Conservation (phyloP, 2,329 filamentous ascomycete species). For the Tolypocladium amazonense region DNA sequence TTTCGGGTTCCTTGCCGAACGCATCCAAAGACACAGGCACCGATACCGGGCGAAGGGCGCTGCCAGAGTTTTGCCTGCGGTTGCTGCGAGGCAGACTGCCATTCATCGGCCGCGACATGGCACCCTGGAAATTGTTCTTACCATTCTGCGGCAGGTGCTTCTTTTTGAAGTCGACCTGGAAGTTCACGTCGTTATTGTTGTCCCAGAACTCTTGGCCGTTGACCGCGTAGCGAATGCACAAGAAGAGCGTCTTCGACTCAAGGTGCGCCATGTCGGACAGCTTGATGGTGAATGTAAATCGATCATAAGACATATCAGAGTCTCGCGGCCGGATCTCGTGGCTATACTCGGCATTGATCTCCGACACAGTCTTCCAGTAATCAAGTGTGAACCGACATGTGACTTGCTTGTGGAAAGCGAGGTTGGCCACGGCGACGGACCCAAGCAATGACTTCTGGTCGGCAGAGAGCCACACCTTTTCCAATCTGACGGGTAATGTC, state of each 20-base stretch:
- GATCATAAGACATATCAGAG: slow-evolving; percentile 59
- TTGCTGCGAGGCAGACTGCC: slow-evolving; percentile 55
- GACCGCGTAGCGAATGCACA: slow-evolving; percentile 83
- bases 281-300: slow-evolving; percentile 92
- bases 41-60: slow-evolving; percentile 39
- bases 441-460: slow-evolving; percentile 85
- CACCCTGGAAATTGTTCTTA: slow-evolving; percentile 41
- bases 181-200: slow-evolving; percentile 80
- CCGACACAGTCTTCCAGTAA: slow-evolving; percentile 97
- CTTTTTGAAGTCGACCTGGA: slow-evolving; percentile 87
- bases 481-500: slow-evolving; percentile 62
- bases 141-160: slow-evolving; percentile 54
- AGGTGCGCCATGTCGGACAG: slow-evolving; percentile 84
- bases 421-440: slow-evolving; percentile 72
- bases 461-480: slow-evolving; percentile 74
- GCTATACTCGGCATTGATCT: slow-evolving; percentile 81
- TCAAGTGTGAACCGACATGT: slow-evolving; percentile 93
- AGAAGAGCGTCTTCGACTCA: slow-evolving; percentile 83
- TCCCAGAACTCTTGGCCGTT: slow-evolving; percentile 88
- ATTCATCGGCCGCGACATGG: slow-evolving; percentile 37
- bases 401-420: slow-evolving; percentile 81
- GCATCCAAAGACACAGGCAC: slow-evolving; percentile 56
- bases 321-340: slow-evolving; percentile 64
- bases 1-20: slow-evolving; percentile 51
- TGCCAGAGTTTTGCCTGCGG: slow-evolving; percentile 31